Evolutionary conservation across 2,329 filamentous ascomycete genomes (phyloP).

Genomic region (Colletotrichum tropicicola): DNA sequence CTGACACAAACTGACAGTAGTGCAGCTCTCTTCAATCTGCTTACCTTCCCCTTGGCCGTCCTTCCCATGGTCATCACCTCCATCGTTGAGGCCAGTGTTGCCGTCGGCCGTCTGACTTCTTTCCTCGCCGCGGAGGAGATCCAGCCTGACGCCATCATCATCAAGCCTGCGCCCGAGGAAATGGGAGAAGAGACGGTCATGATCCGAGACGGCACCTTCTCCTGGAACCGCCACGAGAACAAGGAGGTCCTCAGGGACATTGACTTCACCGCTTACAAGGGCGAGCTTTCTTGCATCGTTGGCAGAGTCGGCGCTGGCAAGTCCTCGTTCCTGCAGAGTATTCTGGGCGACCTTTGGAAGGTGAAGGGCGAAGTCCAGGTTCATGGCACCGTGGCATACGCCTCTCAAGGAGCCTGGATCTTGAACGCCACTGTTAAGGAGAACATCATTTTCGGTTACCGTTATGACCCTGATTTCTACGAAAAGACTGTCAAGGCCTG

Average conservation of each 20-base stretch:
- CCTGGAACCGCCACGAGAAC: constrained; percentile 87
- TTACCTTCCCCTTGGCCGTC: constrained; percentile 93
- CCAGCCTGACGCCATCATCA: constrained; percentile 81
- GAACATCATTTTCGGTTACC: constrained; percentile 96
- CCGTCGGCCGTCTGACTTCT: constrained; percentile 83
- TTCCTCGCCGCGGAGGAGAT: constrained; percentile 91
- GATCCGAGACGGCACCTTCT: constrained; percentile 87
- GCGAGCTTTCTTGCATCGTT: constrained; percentile 91
- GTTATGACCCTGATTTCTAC: constrained; percentile 93
- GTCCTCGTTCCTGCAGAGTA: constrained; percentile 87
- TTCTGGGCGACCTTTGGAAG: constrained; percentile 94
- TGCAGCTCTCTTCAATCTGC: constrained; percentile 87
- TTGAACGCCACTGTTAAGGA: constrained; percentile 98
- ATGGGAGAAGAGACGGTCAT: constrained; percentile 86
- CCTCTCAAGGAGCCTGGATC: constrained; percentile 93
- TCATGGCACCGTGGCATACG: constrained; percentile 86
- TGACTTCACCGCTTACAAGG: constrained; percentile 88
- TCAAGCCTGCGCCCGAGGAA: constrained; percentile 75
- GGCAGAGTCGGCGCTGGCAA: constrained; percentile 96
- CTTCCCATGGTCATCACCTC: constrained; percentile 98
- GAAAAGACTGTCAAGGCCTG: constrained; percentile 92
- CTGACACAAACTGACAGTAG: not conserved
- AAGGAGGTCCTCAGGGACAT: constrained; percentile 81
- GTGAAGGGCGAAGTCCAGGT: constrained; percentile 83
- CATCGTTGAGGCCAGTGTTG: constrained; percentile 95